Evolutionary conservation across 73 alveolate species (phyloP).

Genomic region (Tetrahymena elliotti): DNA sequence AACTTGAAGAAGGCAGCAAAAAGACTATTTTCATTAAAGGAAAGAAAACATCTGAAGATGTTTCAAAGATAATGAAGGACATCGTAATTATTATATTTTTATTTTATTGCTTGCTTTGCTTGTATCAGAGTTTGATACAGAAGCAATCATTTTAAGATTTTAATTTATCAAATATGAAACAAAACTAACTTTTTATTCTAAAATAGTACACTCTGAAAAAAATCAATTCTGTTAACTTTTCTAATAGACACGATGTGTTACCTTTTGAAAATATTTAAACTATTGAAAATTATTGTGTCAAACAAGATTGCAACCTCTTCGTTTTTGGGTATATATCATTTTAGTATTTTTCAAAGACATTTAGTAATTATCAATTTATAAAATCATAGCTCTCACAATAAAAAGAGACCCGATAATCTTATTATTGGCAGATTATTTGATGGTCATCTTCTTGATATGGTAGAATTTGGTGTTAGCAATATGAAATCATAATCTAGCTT

Average conservation of each 20-base stretch:
- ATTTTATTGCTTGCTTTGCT: neutral
- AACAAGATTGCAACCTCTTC: conserved; percentile 46
- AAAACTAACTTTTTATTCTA: no score
- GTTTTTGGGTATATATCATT: conserved; percentile 18
- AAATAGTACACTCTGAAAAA: conserved; percentile 40
- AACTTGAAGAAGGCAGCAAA: conserved; percentile 51
- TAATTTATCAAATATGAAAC: neutral
- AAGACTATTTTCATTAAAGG: conserved; percentile 57
- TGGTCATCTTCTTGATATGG: conserved; percentile 54
- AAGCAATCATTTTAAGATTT: neutral
- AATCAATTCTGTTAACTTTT: conserved; percentile 5
- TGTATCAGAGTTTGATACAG: neutral
- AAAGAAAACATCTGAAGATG: conserved; percentile 33
- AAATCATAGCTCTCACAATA: conserved; percentile 38
- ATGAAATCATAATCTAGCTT: conserved; percentile 42
- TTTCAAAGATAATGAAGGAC: conserved; percentile 46
- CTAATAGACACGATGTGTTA: conserved; percentile 42
- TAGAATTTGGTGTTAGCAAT: conserved; percentile 53
- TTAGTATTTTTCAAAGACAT: neutral
- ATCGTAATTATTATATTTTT: neutral
- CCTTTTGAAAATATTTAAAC: conserved; percentile 51
- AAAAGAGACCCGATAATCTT: conserved; percentile 70
- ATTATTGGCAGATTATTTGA: conserved; percentile 63
- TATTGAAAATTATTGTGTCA: conserved; percentile 40
- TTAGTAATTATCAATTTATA: neutral